Conservation (phyloP, 2,329 filamentous ascomycete genomes). For the Xylariaceae sp. region DNA sequence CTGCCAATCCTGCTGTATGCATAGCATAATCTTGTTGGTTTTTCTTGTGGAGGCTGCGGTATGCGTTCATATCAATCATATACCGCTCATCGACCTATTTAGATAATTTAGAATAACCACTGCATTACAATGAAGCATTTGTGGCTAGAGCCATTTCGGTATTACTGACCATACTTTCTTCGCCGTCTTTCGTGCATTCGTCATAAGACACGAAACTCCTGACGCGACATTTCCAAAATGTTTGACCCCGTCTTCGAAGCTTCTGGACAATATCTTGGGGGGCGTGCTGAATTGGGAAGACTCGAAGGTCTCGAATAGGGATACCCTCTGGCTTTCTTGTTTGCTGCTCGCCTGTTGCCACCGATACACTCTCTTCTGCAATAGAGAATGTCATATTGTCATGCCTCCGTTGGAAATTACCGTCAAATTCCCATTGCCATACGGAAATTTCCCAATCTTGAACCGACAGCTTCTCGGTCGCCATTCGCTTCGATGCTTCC, state of each 20-base stretch:
- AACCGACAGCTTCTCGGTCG: background rate
- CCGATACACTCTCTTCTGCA: too few species aligned
- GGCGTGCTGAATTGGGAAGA: background rate
- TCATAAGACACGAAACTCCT: slow-evolving; percentile 5
- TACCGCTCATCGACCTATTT: slow-evolving; percentile 10
- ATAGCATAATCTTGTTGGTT: background rate
- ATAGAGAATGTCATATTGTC: background rate
- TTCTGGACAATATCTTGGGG: background rate
- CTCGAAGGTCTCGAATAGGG: background rate
- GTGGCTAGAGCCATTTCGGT: too few species aligned
- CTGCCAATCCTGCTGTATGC: background rate
- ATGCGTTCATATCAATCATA: slow-evolving; percentile 12
- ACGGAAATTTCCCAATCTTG: background rate
- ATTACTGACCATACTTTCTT: slow-evolving; percentile 10
- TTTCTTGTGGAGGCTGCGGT: slow-evolving; percentile 12
- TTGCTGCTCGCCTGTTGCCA: too few species aligned
- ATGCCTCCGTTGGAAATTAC: background rate
- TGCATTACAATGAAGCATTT: too few species aligned
- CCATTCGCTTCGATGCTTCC: background rate
- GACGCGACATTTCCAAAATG: slow-evolving; percentile 11
- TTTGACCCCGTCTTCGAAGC: background rate
- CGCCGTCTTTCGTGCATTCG: background rate
- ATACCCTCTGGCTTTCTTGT: too few species aligned
- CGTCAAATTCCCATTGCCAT: slow-evolving; percentile 1
- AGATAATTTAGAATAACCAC: too few species aligned